A percentile compares a stretch with the other conserved stretches of the same genome.
Evolutionary conservation across 108 stramenopile genomes (phyloP).

Genomic region (Aurantiochytrium sp.): DNA sequence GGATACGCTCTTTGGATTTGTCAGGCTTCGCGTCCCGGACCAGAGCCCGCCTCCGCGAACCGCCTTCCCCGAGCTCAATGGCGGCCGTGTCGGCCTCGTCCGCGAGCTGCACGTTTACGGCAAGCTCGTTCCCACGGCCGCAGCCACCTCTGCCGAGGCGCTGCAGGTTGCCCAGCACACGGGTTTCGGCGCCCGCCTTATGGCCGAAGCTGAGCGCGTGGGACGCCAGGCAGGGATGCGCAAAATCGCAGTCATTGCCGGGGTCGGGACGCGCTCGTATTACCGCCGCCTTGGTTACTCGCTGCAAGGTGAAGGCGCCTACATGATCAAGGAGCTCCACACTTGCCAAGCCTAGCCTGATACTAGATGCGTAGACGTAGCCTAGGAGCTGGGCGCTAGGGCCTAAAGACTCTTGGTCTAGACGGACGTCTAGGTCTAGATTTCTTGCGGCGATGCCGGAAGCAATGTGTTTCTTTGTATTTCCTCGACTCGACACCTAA

Average conservation of each 20-base stretch:
- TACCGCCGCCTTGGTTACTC: slow-evolving; percentile 89
- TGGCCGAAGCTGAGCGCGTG: slow-evolving; percentile 92
- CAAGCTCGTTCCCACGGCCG: slow-evolving; percentile 75
- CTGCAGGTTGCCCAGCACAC: slow-evolving; percentile 85
- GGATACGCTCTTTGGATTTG: not conserved
- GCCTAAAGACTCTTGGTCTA: too few species aligned
- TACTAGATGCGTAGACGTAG: too few species aligned
- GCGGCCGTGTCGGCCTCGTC: slow-evolving; percentile 26
- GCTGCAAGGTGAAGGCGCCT: slow-evolving; percentile 45
- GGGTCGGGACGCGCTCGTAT: slow-evolving; percentile 90
- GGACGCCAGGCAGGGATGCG: slow-evolving; percentile 82
- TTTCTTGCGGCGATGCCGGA: too few species aligned
- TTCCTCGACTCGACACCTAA: too few species aligned
- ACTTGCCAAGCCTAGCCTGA: too few species aligned
- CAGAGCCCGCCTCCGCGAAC: not conserved
- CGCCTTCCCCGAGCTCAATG: not conserved
- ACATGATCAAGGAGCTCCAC: slow-evolving; percentile 48
- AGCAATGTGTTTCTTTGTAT: too few species aligned
- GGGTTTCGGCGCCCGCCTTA: slow-evolving; percentile 84
- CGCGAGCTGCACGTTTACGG: slow-evolving; percentile 92
- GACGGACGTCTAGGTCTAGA: too few species aligned
- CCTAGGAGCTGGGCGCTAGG: too few species aligned
- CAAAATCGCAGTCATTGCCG: slow-evolving; percentile 85
- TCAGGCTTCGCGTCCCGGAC: not conserved
- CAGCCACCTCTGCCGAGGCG: slow-evolving; percentile 59